phyloP scores from a whole-genome alignment of 768 basidiomycete genomes.

The Pisolithus tinctorius region DNA sequence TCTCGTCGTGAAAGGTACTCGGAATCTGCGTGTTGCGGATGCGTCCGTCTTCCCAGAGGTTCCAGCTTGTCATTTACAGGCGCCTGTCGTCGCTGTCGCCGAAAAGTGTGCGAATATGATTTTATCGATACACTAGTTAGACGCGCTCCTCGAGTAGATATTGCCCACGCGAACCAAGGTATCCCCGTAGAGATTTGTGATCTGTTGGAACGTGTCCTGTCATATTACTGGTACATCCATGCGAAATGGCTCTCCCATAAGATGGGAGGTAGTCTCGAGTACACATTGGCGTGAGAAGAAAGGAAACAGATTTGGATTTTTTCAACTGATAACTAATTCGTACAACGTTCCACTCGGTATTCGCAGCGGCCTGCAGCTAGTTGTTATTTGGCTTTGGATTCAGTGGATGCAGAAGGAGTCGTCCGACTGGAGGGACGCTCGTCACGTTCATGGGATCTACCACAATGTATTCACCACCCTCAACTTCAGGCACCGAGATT shows the following conservation, averaged over 20 bases:
- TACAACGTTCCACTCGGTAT: too few species aligned
- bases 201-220: too few species aligned
- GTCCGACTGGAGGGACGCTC: conserved; percentile 14
- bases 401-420: not conserved
- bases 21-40: conserved; percentile 35
- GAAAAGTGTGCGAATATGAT: conserved; percentile 35
- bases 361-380: too few species aligned
- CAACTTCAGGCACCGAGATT: conserved; percentile 23
- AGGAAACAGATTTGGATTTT: too few species aligned
- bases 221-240: too few species aligned
- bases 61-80: conserved; percentile 26
- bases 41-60: conserved; percentile 25
- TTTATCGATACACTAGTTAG: not conserved
- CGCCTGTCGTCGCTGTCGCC: conserved; percentile 28
- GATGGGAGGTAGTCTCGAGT: too few species aligned
- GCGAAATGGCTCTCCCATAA: too few species aligned
- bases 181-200: not conserved
- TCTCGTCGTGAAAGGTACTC: conserved; percentile 39
- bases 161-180: not conserved
- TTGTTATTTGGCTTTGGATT: too few species aligned
- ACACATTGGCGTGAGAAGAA: too few species aligned
- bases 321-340: too few species aligned
- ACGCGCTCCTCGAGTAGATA: too few species aligned
- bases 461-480: conserved; percentile 24
- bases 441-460: conserved; percentile 28